Conservation (phyloP, 306 rosid species). For the Ceratonia siliqua region DNA sequence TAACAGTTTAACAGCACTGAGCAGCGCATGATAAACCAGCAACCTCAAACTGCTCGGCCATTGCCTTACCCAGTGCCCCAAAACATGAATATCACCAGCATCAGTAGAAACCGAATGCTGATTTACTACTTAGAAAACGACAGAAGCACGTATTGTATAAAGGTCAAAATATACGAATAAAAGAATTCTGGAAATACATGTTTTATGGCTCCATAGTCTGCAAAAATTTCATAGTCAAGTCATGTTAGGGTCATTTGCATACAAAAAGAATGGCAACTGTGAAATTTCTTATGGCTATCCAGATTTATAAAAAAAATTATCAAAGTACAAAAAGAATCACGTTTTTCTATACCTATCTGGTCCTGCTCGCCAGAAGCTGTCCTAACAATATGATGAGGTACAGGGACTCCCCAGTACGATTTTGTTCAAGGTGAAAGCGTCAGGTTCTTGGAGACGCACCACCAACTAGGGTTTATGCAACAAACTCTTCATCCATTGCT, state of each 20-base stretch:
- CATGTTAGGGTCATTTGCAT: neutral
- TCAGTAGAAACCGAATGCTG: neutral
- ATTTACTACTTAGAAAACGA: neutral
- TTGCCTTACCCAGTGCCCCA: neutral
- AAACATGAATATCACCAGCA: neutral
- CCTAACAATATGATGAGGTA: slow-evolving; percentile 5
- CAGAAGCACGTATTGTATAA: neutral
- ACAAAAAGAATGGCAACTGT: slow-evolving; percentile 41
- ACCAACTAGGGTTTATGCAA: slow-evolving; percentile 16
- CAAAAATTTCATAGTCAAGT: neutral
- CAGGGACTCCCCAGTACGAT: slow-evolving; percentile 2
- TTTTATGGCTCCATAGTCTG: no score
- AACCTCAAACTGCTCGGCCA: neutral
- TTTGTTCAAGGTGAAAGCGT: neutral
- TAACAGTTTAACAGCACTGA: neutral
- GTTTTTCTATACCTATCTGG: slow-evolving; percentile 37
- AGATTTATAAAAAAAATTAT: slow-evolving; percentile 10
- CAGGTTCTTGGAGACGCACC: neutral
- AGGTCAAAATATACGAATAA: neutral
- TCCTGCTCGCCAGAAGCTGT: slow-evolving; percentile 26
- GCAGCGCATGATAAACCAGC: neutral
- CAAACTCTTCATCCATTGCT: slow-evolving; percentile 34
- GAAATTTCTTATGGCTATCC: slow-evolving; percentile 34
- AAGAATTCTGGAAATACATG: neutral
- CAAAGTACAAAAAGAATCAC: slow-evolving; percentile 35